Evolutionary conservation across 345 rosid genomes (phyloP).

Genomic region (Salix viminalis): DNA sequence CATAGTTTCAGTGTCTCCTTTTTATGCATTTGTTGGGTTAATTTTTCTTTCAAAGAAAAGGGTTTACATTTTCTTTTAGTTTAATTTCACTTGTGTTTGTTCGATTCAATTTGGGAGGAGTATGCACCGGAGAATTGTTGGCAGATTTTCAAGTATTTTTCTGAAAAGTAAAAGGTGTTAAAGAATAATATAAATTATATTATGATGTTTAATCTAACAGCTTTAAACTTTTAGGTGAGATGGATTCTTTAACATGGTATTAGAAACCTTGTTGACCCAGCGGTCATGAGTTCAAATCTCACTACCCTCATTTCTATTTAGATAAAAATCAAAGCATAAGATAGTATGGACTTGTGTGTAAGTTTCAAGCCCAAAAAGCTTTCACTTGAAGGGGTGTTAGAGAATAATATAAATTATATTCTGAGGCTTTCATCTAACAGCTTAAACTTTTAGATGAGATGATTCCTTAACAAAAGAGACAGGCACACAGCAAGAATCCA

Average conservation of each 20-base stretch:
- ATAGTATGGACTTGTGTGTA: no score
- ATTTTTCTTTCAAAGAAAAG: neutral
- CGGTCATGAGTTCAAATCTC: no score
- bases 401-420: no score
- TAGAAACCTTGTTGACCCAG: no score
- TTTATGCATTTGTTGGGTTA: neutral
- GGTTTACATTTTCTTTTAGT: neutral
- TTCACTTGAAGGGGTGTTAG: no score
- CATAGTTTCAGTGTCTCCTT: neutral
- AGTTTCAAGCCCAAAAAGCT: no score
- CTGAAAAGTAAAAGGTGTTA: neutral
- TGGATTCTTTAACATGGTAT: no score
- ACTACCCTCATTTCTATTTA: no score
- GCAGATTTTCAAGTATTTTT: neutral
- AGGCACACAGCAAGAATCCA: neutral
- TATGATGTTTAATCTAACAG: fast-evolving
- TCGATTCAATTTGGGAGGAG: neutral
- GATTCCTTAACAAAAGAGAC: neutral
- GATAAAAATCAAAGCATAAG: no score
- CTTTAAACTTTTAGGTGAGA: no score
- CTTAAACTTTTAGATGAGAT: no score
- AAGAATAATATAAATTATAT: no score
- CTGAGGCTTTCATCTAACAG: fast-evolving
- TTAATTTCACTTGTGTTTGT: neutral
- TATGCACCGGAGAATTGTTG: neutral